Evolutionary conservation across 2,329 filamentous ascomycete genomes (phyloP).

Genomic region (Scedosporium aurantiacum): DNA sequence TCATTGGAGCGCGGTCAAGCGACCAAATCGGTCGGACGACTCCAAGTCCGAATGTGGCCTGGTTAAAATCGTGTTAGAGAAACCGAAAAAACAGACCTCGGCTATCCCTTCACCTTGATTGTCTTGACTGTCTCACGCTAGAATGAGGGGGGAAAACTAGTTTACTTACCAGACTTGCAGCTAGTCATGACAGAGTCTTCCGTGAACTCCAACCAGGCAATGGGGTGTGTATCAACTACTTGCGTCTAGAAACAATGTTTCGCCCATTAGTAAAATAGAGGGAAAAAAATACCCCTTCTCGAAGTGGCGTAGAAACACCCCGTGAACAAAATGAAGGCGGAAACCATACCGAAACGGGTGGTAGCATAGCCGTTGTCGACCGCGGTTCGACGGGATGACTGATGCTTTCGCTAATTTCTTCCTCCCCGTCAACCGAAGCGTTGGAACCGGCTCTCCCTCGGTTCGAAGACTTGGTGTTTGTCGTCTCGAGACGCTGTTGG

Average conservation of each 20-base stretch:
- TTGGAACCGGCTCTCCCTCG: conserved; percentile 63
- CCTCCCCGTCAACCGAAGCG: conserved; percentile 34
- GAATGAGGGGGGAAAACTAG: neutral
- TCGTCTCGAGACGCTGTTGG: conserved; percentile 49
- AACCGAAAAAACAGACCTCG: neutral
- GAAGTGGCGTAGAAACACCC: neutral
- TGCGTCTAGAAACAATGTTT: conserved; percentile 49
- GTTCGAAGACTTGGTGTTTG: conserved; percentile 44
- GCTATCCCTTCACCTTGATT: neutral
- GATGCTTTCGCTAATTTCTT: conserved; percentile 47
- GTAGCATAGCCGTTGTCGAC: conserved; percentile 71
- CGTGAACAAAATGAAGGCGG: conserved; percentile 1
- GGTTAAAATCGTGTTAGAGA: conserved; percentile 29
- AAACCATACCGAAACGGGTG: conserved; percentile 71
- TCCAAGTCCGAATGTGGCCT: conserved; percentile 64
- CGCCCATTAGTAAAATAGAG: neutral
- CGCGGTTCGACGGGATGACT: conserved; percentile 79
- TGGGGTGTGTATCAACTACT: conserved; percentile 70
- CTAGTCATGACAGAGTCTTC: conserved; percentile 88
- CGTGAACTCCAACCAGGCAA: conserved; percentile 88
- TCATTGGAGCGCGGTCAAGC: neutral
- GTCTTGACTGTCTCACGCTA: neutral
- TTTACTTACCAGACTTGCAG: conserved; percentile 71
- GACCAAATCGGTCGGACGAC: conserved; percentile 37
- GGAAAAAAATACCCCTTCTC: neutral